Evolutionary conservation across 2,329 filamentous ascomycete genomes (phyloP).

Genomic region (Curvularia hawaiiensis): DNA sequence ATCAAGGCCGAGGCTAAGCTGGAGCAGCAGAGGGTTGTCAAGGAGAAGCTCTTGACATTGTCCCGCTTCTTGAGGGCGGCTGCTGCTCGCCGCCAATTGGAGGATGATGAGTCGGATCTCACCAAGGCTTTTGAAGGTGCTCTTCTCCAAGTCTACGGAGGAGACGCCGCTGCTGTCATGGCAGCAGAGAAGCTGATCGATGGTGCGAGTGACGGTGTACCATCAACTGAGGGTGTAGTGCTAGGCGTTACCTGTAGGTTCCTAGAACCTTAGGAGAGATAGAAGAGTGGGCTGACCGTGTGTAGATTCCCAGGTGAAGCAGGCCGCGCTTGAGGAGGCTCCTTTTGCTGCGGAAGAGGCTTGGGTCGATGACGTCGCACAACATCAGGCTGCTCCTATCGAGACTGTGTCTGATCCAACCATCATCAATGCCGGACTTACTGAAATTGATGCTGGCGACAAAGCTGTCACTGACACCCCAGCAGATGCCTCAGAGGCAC

Average conservation of each 20-base stretch:
- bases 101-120: constrained; percentile 74
- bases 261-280: not conserved
- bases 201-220: constrained; percentile 69
- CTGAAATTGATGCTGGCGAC: constrained; percentile 63
- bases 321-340: constrained; percentile 52
- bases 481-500: constrained; percentile 34
- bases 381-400: constrained; percentile 49
- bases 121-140: constrained; percentile 82
- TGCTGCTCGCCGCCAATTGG: constrained; percentile 72
- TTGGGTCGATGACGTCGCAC: constrained; percentile 55
- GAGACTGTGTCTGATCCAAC: constrained; percentile 65
- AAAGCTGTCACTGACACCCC: constrained; percentile 38
- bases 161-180: constrained; percentile 74
- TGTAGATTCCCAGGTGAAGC: constrained; percentile 64
- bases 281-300: constrained; percentile 16
- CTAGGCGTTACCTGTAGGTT: constrained; percentile 74
- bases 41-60: constrained; percentile 70
- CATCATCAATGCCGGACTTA: constrained; percentile 68
- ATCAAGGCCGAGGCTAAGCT: constrained; percentile 60
- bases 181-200: constrained; percentile 79
- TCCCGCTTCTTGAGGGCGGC: constrained; percentile 82
- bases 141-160: constrained; percentile 77
- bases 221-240: constrained; percentile 67
- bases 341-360: constrained; percentile 61
- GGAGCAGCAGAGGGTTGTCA: constrained; percentile 54